A percentile compares a stretch with the other conserved stretches of the same genome.
These are phyloP conservation scores for Pyricularia sp. DNA, from an alignment of 2,329 filamentous ascomycete species.

Conservation along the genomic window DNA sequence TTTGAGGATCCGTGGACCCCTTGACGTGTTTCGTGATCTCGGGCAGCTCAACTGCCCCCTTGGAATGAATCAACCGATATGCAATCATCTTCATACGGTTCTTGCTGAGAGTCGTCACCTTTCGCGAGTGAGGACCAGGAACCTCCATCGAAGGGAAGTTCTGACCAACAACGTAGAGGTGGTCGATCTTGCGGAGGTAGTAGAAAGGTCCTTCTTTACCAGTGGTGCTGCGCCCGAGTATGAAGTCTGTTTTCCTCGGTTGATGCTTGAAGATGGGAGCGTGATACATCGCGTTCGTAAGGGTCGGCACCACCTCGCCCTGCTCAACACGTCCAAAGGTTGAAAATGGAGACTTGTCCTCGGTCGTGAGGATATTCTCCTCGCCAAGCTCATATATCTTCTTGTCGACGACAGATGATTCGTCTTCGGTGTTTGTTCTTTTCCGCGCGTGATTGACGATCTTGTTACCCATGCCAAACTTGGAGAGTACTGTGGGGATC, in stretches of 20 bases:
- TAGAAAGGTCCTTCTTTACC: constrained; percentile 65
- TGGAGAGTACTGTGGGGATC: constrained; percentile 79
- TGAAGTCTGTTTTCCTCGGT: constrained; percentile 66
- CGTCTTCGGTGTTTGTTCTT: constrained; percentile 60
- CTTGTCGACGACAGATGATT: constrained; percentile 38
- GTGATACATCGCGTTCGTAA: constrained; percentile 92
- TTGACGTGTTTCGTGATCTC: constrained; percentile 87
- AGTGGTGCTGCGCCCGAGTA: constrained; percentile 72
- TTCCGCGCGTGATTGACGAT: constrained; percentile 95
- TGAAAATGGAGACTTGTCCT: constrained; percentile 92
- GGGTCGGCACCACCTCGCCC: constrained; percentile 76
- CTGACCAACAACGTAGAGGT: constrained; percentile 83
- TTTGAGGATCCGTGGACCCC: constrained; percentile 88
- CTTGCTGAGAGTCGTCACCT: constrained; percentile 94
- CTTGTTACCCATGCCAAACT: constrained; percentile 93
- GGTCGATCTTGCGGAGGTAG: constrained; percentile 79
- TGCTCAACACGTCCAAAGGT: constrained; percentile 88
- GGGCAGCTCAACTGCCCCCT: constrained; percentile 58
- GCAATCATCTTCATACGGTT: constrained; percentile 94
- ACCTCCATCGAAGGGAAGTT: constrained; percentile 86
- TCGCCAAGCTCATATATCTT: constrained; percentile 73
- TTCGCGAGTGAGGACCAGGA: constrained; percentile 83
- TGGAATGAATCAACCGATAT: constrained; percentile 75
- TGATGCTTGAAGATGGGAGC: constrained; percentile 86
- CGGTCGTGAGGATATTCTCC: constrained; percentile 72